Base-by-base conservation (phyloP, 768 basidiomycete genomes). In the Lepiota brunneoincarnata region DNA sequence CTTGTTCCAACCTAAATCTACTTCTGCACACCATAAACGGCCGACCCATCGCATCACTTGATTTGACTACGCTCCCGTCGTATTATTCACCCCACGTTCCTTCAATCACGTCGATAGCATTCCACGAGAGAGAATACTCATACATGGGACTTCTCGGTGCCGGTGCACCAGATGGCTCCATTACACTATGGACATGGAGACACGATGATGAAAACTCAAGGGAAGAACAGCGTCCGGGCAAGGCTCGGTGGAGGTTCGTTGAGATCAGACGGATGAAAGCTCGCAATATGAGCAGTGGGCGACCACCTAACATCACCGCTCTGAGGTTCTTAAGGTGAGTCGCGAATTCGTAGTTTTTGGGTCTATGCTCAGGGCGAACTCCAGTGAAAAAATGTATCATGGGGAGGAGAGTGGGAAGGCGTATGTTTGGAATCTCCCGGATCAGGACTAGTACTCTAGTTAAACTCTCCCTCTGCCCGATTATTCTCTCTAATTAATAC, bases 41-140 rank as follows among this genome's bases (percentile, higher is more conserved):
- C 0, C 80, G 88, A 15, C 84, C 80, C 0, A 91, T 97, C 58
- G 84, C 85, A 0, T 78, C 75, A 11, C 66, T 93, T 31, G 86
- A 91, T 58, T 73, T 92, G 1, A 74, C 76, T 2, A 69, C 65
- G 3, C 69, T 75, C 20, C 66, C 77, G 18, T 68, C 72, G 3
- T 54, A 46, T 21, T 75, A 75, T 36, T 75, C 76, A 1, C 50
- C 70, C 5, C 70, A 80, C 15, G 75, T 76, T 2, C 79, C 81
- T 0, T 73, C 72, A 3, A 85, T 95, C 50, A 88, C 87, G 0
- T 85, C 89, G 0, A 69, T 97, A 47, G 85, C 88, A 0, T 96
- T 96, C 72, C 87, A 92, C 55, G 91, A 95, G 63, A 82, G 94
- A 31, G 94, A 96, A 62, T 96, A 90, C 66, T 84, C 89, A 0